Percentiles rank a stretch among this genome's conserved stretches.
Evolutionary conservation across 768 basidiomycete species (phyloP).

Genomic region (Trametopsis cervina): DNA sequence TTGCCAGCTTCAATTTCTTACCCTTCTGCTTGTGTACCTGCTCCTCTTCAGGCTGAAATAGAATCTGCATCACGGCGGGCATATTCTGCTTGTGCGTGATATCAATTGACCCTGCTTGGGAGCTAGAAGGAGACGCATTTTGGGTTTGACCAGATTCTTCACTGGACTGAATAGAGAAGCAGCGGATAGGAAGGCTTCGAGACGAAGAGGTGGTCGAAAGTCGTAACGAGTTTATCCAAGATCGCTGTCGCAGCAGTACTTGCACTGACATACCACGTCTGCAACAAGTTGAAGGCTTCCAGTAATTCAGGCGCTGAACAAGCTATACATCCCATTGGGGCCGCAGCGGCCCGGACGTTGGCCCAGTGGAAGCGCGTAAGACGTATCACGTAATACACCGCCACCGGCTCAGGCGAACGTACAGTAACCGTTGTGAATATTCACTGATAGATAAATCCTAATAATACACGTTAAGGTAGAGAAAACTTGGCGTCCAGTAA

Average conservation of each 20-base stretch:
- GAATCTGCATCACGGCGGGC: too few relatives aligned
- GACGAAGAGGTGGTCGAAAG: neutral
- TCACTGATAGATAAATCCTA: neutral
- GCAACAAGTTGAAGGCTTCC: neutral
- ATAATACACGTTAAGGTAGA: conserved; percentile 6
- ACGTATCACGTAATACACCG: too few relatives aligned
- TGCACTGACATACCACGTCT: neutral
- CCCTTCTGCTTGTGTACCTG: too few relatives aligned
- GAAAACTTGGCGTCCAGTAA: conserved; percentile 49
- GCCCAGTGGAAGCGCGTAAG: too few relatives aligned
- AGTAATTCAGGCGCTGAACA: too few relatives aligned
- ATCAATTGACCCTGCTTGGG: neutral
- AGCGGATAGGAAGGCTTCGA: neutral
- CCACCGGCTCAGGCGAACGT: too few relatives aligned
- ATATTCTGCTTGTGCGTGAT: neutral
- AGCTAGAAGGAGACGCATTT: neutral
- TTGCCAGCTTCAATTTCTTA: neutral
- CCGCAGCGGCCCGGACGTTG: too few relatives aligned
- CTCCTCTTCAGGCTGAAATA: too few relatives aligned
- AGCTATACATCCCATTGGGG: too few relatives aligned
- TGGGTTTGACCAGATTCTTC: neutral
- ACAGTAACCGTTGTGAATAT: neutral
- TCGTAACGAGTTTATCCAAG: neutral
- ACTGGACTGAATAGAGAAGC: neutral
- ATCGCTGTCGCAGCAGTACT: neutral